Evolutionary conservation across 257 asterid species (phyloP), one percentile per base, ranked within the genome.

Genomic region (Jacaranda copaia): DNA sequence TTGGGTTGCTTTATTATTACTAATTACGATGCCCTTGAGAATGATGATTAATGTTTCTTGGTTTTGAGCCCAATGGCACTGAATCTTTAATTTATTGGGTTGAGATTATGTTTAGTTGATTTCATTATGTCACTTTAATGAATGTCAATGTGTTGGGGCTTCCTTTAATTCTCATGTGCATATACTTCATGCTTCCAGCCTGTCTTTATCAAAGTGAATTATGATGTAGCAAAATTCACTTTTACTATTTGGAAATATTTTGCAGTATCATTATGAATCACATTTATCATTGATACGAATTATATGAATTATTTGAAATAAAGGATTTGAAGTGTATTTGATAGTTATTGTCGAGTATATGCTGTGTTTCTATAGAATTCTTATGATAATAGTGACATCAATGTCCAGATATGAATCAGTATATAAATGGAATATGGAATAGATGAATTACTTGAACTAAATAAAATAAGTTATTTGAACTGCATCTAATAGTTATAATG

Each of bases 21-120:
- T 64, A 56, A 19, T 39, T 57, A 25, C 63, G 53, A 82, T 78
- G 80, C 14, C 73, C 63, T 79, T 75, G 72, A 64, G 81, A 79
- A 64, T 79, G 69, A 48, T 70, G 73, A 52, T 63, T 48, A 42
- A 49, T 46, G 15, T 57, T 6, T 71, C 68, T 69, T 13, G 68
- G 39, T 52, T 49, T 75, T 11, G 43, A 39, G 71, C 60, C 56
- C 52, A 73, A 72, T 60, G 52, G 13, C 2, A 6, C 65, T 14
- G 39, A 52, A 60, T 66, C 46, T 60, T 51, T 1, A 58, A 68
- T 61, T 3, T 40, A 40, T 74, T 82, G 40, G 39, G 15, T 74
- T 38, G 13, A 65, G 39, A 18, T 42, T 25, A 19, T 7, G 15
- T 66, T 19, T 12, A 13, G 25, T 16, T 45, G 25, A 16, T 71